These are phyloP conservation scores for Taxillus chinensis DNA, from an alignment of 164 flowering plant species.

Conservation along the genomic window DNA sequence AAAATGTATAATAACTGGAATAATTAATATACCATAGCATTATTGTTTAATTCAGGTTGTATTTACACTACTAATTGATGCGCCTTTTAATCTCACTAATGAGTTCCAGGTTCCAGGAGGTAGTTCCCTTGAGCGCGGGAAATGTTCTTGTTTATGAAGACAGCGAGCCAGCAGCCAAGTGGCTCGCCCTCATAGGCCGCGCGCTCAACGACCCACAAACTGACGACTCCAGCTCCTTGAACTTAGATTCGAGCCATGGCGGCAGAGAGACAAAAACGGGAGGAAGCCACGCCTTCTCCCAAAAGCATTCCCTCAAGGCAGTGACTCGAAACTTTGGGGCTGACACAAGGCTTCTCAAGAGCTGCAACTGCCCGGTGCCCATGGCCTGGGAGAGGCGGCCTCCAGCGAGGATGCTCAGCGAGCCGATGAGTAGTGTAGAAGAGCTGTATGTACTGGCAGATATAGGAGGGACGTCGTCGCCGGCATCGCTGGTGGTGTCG, in stretches of 20 bases:
- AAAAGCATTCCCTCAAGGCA: constrained; percentile 72
- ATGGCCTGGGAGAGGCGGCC: constrained; percentile 14
- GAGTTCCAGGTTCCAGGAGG: constrained; percentile 84
- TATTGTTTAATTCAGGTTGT: too few relatives aligned
- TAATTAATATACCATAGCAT: too few relatives aligned
- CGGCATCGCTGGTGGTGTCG: constrained; percentile 12
- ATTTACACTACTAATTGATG: too few relatives aligned
- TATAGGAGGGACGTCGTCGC: constrained; percentile 8
- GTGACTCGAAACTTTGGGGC: constrained; percentile 42
- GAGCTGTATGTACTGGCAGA: constrained; percentile 20
- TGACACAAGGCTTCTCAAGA: constrained; percentile 50
- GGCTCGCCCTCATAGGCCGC: constrained; percentile 68
- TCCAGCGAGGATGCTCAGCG: constrained; percentile 26
- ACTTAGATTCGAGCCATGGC: constrained; percentile 15
- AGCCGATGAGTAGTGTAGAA: constrained; percentile 11
- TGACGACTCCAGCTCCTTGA: constrained; percentile 15
- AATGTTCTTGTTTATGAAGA: constrained; percentile 81
- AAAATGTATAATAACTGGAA: too few relatives aligned
- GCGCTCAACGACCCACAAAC: constrained; percentile 57
- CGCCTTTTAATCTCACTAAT: neutral
- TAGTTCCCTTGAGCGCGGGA: constrained; percentile 91
- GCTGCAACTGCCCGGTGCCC: constrained; percentile 61
- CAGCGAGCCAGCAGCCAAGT: constrained; percentile 83
- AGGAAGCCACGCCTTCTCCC: constrained; percentile 35
- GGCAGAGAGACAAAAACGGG: constrained; percentile 19